A percentile compares a stretch with the other conserved stretches of the same genome.
These are phyloP conservation scores for Phytophthora tentaculata DNA, from an alignment of 352 stramenopile species.

Conservation along the genomic window DNA sequence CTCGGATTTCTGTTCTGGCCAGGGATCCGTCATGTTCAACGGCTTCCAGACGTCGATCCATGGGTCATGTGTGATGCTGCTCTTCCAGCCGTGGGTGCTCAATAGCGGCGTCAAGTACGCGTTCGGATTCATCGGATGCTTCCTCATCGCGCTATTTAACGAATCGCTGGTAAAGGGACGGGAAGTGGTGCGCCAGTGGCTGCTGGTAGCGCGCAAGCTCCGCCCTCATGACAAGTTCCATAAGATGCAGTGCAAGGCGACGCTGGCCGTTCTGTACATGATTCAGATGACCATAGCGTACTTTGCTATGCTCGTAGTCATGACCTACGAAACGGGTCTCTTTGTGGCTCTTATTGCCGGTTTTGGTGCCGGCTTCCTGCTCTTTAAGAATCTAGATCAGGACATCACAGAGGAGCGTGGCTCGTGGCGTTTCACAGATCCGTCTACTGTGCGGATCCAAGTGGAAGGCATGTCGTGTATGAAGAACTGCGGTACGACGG, in stretches of 20 bases:
- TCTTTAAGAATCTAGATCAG: slow-evolving; percentile 78
- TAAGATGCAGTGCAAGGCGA: slow-evolving; percentile 70
- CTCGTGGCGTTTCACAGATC: slow-evolving; percentile 72
- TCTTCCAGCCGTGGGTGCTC: slow-evolving; percentile 85
- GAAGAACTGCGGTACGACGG: slow-evolving; percentile 96
- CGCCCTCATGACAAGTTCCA: slow-evolving; percentile 50
- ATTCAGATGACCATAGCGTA: slow-evolving; percentile 85
- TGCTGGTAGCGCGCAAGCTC: slow-evolving; percentile 50
- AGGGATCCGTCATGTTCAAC: slow-evolving; percentile 85
- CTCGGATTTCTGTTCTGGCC: slow-evolving; percentile 62
- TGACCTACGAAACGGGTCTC: slow-evolving; percentile 82
- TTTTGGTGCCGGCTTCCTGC: slow-evolving; percentile 70
- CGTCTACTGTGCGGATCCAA: slow-evolving; percentile 71
- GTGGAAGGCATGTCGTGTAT: slow-evolving; percentile 94
- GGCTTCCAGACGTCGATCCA: slow-evolving; percentile 80
- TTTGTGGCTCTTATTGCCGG: slow-evolving; percentile 77
- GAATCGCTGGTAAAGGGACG: slow-evolving; percentile 68
- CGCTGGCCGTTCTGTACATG: slow-evolving; percentile 77
- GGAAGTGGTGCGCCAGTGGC: slow-evolving; percentile 53
- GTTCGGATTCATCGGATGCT: slow-evolving; percentile 71
- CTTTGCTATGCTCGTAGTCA: slow-evolving; percentile 84
- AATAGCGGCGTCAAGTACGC: slow-evolving; percentile 76
- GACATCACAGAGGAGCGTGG: slow-evolving; percentile 76
- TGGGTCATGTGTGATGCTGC: slow-evolving; percentile 73
- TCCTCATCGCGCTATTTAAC: slow-evolving; percentile 69